Conservation (phyloP, 371 early-diverging fungal species). For the Circinella minor region DNA sequence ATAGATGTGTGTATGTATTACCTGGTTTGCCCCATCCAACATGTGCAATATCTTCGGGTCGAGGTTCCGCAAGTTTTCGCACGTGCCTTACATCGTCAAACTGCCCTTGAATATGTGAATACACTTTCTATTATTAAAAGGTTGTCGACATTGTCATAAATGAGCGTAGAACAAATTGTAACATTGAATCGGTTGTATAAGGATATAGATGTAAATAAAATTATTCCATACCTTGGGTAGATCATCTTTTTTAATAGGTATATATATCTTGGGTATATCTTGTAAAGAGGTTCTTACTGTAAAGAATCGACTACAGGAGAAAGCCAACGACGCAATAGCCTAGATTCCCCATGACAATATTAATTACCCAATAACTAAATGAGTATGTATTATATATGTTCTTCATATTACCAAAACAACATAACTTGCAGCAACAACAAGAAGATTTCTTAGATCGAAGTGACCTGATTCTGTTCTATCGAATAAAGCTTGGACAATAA, state of each 20-base stretch:
- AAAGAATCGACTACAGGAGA: constrained; percentile 62
- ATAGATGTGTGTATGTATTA: constrained; percentile 9
- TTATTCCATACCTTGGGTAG: constrained; percentile 56
- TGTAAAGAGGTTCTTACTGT: constrained; percentile 59
- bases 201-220: too few relatives aligned
- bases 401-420: constrained; percentile 45
- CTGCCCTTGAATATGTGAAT: constrained; percentile 56
- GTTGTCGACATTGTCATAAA: background rate
- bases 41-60: constrained; percentile 57
- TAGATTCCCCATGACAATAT: constrained; percentile 1
- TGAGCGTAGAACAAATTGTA: background rate
- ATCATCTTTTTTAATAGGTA: constrained; percentile 69
- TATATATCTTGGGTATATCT: constrained; percentile 73
- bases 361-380: background rate
- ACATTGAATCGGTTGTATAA: background rate
- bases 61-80: constrained; percentile 57
- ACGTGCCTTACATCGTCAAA: constrained; percentile 58
- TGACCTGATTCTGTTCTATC: constrained; percentile 39
- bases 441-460: constrained; percentile 56
- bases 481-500: constrained; percentile 61
- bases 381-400: background rate
- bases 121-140: constrained; percentile 52
- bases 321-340: constrained; percentile 49
- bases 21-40: constrained; percentile 70
- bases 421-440: constrained; percentile 63